Percentiles rank a stretch among this genome's conserved stretches.
Evolutionary conservation across 2,329 filamentous ascomycete species (phyloP).

Genomic region (Coniochaeta pulveracea): DNA sequence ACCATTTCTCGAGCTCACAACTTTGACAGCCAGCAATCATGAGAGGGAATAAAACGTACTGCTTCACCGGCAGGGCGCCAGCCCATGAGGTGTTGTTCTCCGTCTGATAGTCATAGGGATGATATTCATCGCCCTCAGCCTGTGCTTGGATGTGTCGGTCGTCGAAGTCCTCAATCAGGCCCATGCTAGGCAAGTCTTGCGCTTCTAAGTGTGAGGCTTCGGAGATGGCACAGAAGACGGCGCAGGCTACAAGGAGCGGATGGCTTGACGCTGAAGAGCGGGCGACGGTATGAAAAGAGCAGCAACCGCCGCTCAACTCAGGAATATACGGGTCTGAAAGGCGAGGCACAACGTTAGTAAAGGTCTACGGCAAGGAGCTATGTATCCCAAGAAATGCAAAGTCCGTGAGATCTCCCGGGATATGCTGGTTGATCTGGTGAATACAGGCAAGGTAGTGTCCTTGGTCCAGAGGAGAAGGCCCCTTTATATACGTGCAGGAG

Average conservation of each 20-base stretch:
- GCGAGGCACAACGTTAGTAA: no score
- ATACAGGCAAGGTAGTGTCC: no score
- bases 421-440: no score
- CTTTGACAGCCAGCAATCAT: no score
- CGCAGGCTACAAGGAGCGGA: conserved; percentile 1
- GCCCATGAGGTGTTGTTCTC: conserved; percentile 85
- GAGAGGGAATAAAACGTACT: conserved; percentile 51
- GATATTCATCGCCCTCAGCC: conserved; percentile 47
- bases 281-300: conserved; percentile 2
- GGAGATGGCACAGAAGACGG: neutral
- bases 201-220: conserved; percentile 1
- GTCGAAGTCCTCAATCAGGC: conserved; percentile 54
- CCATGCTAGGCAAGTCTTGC: conserved; percentile 57
- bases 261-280: no score
- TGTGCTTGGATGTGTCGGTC: conserved; percentile 54
- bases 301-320: conserved; percentile 4
- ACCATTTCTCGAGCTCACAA: neutral
- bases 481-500: no score
- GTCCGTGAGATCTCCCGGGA: no score
- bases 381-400: no score
- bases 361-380: no score
- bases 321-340: no score
- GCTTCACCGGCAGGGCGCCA: conserved; percentile 89
- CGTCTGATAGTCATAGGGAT: conserved; percentile 76
- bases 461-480: no score